Evolutionary conservation across 495 filamentous ascomycete genomes (phyloP).

Genomic region (Thozetella sp.): DNA sequence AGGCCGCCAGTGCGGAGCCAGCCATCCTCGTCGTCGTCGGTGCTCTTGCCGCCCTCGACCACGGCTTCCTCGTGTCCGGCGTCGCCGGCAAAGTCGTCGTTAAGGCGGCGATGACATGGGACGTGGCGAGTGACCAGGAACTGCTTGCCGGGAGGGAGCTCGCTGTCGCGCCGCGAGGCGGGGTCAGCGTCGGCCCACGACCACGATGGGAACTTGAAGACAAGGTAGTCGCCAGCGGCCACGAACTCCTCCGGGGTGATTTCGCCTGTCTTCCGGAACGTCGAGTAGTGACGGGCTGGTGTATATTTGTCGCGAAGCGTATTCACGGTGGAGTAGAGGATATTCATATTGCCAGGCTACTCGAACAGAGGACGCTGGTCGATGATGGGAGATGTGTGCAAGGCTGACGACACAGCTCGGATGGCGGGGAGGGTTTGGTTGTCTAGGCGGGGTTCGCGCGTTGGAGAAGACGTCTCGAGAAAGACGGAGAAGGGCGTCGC

Average conservation of each 20-base stretch:
- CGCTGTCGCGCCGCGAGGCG: constrained; percentile 71
- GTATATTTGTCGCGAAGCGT: constrained; percentile 87
- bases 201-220: constrained; percentile 99
- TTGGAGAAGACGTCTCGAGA: not conserved
- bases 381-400: not conserved
- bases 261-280: constrained; percentile 89
- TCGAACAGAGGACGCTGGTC: not conserved
- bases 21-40: constrained; percentile 75
- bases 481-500: not conserved
- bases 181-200: constrained; percentile 90
- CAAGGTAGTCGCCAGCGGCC: constrained; percentile 93
- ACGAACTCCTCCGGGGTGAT: constrained; percentile 98
- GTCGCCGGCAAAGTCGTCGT: constrained; percentile 90
- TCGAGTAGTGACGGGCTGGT: constrained; percentile 84
- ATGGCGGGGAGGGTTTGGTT: no score
- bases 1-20: constrained; percentile 87
- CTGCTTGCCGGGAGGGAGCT: constrained; percentile 91
- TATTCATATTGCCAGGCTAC: constrained; percentile 41
- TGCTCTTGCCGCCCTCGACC: constrained; percentile 70
- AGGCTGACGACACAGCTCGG: not conserved
- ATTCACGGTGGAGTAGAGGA: constrained; percentile 79
- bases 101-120: constrained; percentile 86
- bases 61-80: constrained; percentile 82
- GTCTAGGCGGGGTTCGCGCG: no score
- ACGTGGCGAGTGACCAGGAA: constrained; percentile 93